Conservation (phyloP, 768 basidiomycete genomes). For the Lactarius trivialis region DNA sequence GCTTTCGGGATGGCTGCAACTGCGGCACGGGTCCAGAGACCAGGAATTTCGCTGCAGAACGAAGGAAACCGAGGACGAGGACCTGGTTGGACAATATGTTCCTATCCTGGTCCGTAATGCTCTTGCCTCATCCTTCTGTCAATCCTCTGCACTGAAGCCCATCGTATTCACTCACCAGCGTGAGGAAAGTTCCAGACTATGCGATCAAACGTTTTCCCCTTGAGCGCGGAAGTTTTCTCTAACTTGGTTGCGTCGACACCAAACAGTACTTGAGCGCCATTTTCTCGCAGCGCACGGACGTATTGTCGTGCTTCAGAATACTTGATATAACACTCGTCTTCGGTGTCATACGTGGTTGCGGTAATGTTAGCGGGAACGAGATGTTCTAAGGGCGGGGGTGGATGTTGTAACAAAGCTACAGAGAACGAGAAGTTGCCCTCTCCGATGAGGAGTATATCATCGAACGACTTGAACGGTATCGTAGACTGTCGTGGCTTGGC, state of each 20-base stretch:
- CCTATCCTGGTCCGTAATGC: conserved; percentile 88
- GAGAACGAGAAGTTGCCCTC: conserved; percentile 97
- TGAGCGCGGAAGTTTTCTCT: conserved; percentile 50
- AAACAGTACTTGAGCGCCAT: conserved; percentile 70
- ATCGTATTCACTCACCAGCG: conserved; percentile 53
- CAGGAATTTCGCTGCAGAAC: conserved; percentile 60
- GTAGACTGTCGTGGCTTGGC: conserved; percentile 39
- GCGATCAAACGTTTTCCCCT: conserved; percentile 62
- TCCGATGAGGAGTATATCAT: conserved; percentile 73
- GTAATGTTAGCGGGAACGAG: conserved; percentile 63
- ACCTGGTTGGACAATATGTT: conserved; percentile 88
- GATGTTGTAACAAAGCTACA: conserved; percentile 54
- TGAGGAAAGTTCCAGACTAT: conserved; percentile 97
- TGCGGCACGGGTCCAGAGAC: conserved; percentile 49
- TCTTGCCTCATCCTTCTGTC: conserved; percentile 50
- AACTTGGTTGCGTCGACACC: conserved; percentile 78
- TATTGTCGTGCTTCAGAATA: conserved; percentile 68
- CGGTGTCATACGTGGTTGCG: conserved; percentile 81
- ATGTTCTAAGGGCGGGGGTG: conserved; percentile 40
- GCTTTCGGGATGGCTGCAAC: conserved; percentile 36
- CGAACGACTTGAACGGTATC: conserved; percentile 58
- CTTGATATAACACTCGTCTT: conserved; percentile 70
- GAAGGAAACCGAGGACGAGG: conserved; percentile 75
- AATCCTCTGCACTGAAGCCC: background rate
- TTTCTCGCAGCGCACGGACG: conserved; percentile 45